Evolutionary conservation across 805 yeast genomes (phyloP).

Genomic region (Saturnispora serradocipensis): DNA sequence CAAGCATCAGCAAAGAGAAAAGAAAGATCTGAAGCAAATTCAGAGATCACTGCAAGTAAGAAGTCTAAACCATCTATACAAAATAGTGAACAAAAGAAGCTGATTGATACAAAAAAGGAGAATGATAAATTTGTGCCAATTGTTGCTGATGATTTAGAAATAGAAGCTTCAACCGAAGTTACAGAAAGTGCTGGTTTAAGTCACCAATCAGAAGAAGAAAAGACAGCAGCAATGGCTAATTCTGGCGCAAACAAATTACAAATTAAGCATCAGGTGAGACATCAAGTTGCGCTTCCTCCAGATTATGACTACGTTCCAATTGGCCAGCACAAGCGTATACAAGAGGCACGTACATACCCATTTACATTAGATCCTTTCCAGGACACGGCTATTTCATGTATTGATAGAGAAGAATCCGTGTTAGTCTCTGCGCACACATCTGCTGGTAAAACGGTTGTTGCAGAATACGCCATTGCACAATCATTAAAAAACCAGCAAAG

Average conservation of each 20-base stretch:
- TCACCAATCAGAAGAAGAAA: conserved; percentile 28
- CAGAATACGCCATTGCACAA: conserved; percentile 95
- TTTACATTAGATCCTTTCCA: conserved; percentile 95
- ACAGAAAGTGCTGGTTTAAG: conserved; percentile 66
- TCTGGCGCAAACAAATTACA: conserved; percentile 36
- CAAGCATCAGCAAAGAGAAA: neutral
- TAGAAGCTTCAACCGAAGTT: conserved; percentile 84
- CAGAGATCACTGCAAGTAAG: conserved; percentile 14
- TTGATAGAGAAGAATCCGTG: conserved; percentile 89
- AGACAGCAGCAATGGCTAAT: neutral
- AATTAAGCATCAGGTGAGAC: conserved; percentile 88
- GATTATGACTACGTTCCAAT: conserved; percentile 83
- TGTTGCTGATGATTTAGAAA: conserved; percentile 79
- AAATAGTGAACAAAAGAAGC: conserved; percentile 20
- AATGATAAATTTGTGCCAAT: conserved; percentile 42
- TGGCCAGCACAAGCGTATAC: conserved; percentile 68
- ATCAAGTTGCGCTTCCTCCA: conserved; percentile 95
- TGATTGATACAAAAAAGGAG: conserved; percentile 31
- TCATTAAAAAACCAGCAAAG: conserved; percentile 86
- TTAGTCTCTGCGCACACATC: conserved; percentile 96
- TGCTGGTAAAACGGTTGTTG: conserved; percentile 96
- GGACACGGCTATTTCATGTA: conserved; percentile 92
- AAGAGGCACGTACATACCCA: conserved; percentile 85
- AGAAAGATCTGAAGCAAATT: neutral
- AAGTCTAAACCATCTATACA: conserved; percentile 18